Conservation (phyloP, 2,329 filamentous ascomycete species). For the Fusarium sublunatum region DNA sequence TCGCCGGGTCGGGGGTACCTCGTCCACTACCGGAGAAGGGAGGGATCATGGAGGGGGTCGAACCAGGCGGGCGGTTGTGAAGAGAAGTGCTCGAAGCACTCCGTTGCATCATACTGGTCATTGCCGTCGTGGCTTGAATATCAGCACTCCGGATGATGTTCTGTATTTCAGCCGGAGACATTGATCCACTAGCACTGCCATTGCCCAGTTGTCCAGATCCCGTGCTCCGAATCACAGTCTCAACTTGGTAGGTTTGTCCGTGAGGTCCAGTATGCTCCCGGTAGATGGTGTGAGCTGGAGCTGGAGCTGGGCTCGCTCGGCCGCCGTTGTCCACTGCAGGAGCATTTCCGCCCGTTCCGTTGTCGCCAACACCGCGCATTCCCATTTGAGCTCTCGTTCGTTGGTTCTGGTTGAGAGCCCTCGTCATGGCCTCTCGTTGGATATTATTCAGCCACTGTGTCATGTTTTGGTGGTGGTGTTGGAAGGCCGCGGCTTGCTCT, state of each 20-base stretch:
- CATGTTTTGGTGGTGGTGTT: slow-evolving; percentile 57
- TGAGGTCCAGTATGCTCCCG: slow-evolving; percentile 51
- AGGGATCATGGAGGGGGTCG: slow-evolving; percentile 55
- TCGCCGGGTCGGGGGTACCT: slow-evolving; percentile 58
- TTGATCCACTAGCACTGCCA: slow-evolving; percentile 40
- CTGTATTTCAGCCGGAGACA: slow-evolving; percentile 59
- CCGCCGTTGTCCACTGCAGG: slow-evolving; percentile 44
- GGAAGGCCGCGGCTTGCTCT: slow-evolving; percentile 49
- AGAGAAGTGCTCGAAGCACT: slow-evolving; percentile 61
- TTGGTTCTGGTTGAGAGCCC: slow-evolving; percentile 58
- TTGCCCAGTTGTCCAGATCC: slow-evolving; percentile 25
- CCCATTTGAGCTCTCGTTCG: slow-evolving; percentile 55
- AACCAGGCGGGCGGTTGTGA: slow-evolving; percentile 46
- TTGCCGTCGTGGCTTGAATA: slow-evolving; percentile 59
- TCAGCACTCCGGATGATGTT: slow-evolving; percentile 61
- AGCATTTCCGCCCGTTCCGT: slow-evolving; percentile 27
- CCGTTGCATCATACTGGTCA: slow-evolving; percentile 63
- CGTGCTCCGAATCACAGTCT: slow-evolving; percentile 48
- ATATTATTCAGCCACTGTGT: slow-evolving; percentile 59
- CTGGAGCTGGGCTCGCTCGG: slow-evolving; percentile 49
- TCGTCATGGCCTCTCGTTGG: slow-evolving; percentile 59
- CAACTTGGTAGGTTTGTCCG: slow-evolving; percentile 52
- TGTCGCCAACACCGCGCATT: slow-evolving; percentile 56
- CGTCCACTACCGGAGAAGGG: slow-evolving; percentile 59
- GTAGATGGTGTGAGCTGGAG: slow-evolving; percentile 45